phyloP scores from a whole-genome alignment of 148 eudicot species.

The Camellia granthamiana region DNA sequence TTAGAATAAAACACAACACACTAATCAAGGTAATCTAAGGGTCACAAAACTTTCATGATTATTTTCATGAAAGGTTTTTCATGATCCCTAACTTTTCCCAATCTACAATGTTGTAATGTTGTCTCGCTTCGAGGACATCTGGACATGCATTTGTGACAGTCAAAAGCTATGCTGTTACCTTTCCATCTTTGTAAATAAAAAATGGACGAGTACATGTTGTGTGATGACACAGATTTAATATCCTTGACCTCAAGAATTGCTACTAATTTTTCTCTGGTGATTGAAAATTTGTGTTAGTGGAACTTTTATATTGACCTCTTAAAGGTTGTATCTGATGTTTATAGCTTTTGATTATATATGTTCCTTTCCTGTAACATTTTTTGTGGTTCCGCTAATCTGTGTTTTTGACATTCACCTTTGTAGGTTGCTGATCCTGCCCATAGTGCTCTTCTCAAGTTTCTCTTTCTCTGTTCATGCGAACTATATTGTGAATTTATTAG shows the following conservation, averaged over 20 bases:
- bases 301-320: neutral
- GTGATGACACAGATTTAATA: neutral
- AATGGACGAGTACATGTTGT: neutral
- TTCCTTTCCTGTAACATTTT: neutral
- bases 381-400: slow-evolving; percentile 24
- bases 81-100: too few species aligned
- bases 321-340: neutral
- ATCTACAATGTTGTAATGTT: neutral
- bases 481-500: slow-evolving; percentile 77
- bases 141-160: neutral
- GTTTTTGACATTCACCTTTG: slow-evolving; percentile 11
- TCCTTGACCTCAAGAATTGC: neutral
- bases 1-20: too few species aligned
- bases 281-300: slow-evolving; percentile 6
- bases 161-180: neutral
- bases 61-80: too few species aligned
- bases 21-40: too few species aligned
- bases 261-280: neutral
- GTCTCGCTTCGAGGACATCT: neutral
- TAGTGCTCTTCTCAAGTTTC: slow-evolving; percentile 66
- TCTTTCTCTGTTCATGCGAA: slow-evolving; percentile 72
- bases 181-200: neutral
- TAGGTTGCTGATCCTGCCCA: slow-evolving; percentile 87
- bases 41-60: too few species aligned
- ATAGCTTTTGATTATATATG: neutral